Percentiles rank a stretch among this genome's conserved stretches.
Evolutionary conservation across 2,329 filamentous ascomycete genomes (phyloP).

Genomic region (Orbilia oligospora): DNA sequence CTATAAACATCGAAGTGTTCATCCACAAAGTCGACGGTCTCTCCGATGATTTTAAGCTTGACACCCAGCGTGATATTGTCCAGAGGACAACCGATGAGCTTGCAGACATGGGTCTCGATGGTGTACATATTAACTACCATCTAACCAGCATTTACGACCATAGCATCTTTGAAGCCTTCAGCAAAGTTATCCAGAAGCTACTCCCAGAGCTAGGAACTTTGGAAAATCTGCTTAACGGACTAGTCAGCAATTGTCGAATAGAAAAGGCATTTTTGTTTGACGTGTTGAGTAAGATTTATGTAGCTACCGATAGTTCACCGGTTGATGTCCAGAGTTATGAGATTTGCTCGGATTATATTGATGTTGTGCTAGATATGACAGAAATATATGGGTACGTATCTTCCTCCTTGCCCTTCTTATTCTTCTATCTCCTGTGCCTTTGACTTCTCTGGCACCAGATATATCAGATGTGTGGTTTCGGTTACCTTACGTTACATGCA

Average conservation of each 20-base stretch:
- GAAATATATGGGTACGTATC: conserved; percentile 84
- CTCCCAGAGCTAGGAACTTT: conserved; percentile 93
- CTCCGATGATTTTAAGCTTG: conserved; percentile 94
- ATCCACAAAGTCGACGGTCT: conserved; percentile 99
- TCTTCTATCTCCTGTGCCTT: too few species aligned
- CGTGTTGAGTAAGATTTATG: conserved; percentile 97
- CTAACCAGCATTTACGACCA: conserved; percentile 98
- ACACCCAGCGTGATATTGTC: conserved; percentile 96
- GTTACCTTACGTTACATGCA: background rate
- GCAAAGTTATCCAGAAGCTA: conserved; percentile 97
- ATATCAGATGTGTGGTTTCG: background rate
- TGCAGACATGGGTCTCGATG: conserved; percentile 91
- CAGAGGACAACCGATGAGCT: conserved; percentile 97
- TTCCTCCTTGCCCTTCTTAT: background rate
- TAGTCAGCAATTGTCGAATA: conserved; percentile 93
- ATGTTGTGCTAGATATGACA: conserved; percentile 96
- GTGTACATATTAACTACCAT: conserved; percentile 93
- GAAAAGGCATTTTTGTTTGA: conserved; percentile 99
- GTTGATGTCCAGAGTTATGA: conserved; percentile 97
- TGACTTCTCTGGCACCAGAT: too few species aligned
- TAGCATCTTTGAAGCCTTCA: conserved; percentile 97
- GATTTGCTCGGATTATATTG: conserved; percentile 98
- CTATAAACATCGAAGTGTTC: conserved; percentile 97
- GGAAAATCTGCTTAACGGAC: conserved; percentile 92
- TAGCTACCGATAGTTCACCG: conserved; percentile 92